phyloP scores from a whole-genome alignment of 345 rosid species.

The Pistacia vera region DNA sequence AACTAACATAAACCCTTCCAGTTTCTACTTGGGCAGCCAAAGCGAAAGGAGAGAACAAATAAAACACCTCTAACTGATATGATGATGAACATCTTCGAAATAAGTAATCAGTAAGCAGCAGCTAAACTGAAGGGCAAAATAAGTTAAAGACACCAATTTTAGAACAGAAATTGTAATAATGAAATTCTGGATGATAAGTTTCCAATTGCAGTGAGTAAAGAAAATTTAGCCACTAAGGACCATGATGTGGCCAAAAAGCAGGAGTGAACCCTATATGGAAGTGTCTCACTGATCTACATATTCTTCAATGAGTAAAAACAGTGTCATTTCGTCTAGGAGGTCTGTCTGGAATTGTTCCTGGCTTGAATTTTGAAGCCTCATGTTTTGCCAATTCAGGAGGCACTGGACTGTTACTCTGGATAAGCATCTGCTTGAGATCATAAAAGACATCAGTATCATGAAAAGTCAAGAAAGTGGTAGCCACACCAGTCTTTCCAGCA shows the following conservation, averaged over 20 bases:
- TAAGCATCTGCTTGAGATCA: conserved; percentile 98
- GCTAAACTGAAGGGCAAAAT: conserved; percentile 11
- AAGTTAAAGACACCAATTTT: neutral
- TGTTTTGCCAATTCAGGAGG: conserved; percentile 95
- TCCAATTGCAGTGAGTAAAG: conserved; percentile 2
- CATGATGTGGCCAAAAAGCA: neutral
- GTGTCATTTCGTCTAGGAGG: conserved; percentile 94
- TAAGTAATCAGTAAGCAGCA: conserved; percentile 8
- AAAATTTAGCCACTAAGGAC: neutral
- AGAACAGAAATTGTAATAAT: neutral
- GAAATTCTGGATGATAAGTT: conserved; percentile 3
- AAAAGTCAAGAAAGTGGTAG: conserved; percentile 87
- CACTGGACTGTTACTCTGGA: conserved; percentile 86
- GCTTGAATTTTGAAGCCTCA: conserved; percentile 94
- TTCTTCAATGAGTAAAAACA: conserved; percentile 68
- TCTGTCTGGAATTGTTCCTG: conserved; percentile 87
- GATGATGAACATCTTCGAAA: conserved; percentile 10
- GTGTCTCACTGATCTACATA: conserved; percentile 5
- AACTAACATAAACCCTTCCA: conserved; percentile 1
- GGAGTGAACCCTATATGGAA: neutral
- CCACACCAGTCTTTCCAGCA: conserved; percentile 95
- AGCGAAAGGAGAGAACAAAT: neutral
- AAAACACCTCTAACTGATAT: conserved; percentile 11
- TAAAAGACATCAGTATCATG: conserved; percentile 83
- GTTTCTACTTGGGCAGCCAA: neutral